These are phyloP conservation scores for Acanthamoeba royreba DNA, from an alignment of 208 protist genomes.

Conservation along the genomic window DNA sequence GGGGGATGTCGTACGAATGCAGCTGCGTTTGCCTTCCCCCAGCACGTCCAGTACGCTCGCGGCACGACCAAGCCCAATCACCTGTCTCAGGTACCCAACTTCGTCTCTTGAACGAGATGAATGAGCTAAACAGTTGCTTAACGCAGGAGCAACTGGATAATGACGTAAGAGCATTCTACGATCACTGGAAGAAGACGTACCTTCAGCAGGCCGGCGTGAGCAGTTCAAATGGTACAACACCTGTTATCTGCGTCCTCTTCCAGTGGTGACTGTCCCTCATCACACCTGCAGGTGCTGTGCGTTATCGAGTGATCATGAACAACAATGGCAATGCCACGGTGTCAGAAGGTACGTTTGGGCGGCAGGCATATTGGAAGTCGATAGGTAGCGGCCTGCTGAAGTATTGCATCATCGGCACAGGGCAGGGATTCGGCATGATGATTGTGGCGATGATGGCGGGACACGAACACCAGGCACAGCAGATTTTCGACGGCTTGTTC, in stretches of 20 bases:
- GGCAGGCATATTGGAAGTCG: neutral
- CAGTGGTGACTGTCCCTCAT: neutral
- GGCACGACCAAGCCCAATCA: neutral
- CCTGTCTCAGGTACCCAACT: neutral
- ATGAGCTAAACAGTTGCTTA: neutral
- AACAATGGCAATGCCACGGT: neutral
- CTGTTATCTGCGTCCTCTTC: neutral
- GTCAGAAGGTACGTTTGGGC: neutral
- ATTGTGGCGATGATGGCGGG: conserved; percentile 18
- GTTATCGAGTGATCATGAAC: conserved; percentile 12
- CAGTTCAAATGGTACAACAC: neutral
- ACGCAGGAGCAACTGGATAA: neutral
- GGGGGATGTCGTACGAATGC: too few relatives aligned
- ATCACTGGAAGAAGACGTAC: neutral
- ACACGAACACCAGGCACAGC: neutral
- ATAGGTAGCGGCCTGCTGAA: neutral
- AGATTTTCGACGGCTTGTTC: conserved; percentile 6
- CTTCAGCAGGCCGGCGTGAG: neutral
- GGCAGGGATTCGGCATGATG: neutral
- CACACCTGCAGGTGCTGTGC: neutral
- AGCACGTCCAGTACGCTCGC: neutral
- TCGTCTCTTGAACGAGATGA: neutral
- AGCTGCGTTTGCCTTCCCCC: neutral
- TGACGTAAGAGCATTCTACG: neutral
- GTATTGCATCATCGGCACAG: neutral